phyloP scores from a whole-genome alignment of 2,329 filamentous ascomycete species.

The Chlorencoelia australis region DNA sequence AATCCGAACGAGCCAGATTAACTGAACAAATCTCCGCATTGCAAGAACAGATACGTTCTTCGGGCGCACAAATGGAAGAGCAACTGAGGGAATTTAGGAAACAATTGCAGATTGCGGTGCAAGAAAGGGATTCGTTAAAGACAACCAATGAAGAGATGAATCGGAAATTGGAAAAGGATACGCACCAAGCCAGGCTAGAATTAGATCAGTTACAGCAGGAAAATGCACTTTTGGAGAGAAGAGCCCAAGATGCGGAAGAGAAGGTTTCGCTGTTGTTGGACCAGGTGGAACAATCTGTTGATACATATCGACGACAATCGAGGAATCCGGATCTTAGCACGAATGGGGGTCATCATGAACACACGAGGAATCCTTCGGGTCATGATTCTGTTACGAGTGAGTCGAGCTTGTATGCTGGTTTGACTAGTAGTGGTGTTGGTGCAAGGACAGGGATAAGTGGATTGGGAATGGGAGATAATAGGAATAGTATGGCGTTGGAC shows the following conservation, averaged over 20 bases:
- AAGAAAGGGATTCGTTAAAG: conserved; percentile 60
- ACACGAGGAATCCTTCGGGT: conserved; percentile 28
- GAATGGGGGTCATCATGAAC: conserved; percentile 30
- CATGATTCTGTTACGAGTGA: conserved; percentile 53
- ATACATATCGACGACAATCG: conserved; percentile 79
- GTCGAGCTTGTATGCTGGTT: conserved; percentile 37
- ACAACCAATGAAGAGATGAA: conserved; percentile 43
- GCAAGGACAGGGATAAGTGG: too few species aligned
- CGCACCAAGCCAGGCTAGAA: conserved; percentile 51
- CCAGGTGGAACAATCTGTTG: conserved; percentile 87
- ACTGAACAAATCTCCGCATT: conserved; percentile 58
- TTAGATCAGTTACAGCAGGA: conserved; percentile 76
- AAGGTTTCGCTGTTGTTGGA: conserved; percentile 89
- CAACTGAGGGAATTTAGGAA: conserved; percentile 58
- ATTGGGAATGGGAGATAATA: conserved; percentile 29
- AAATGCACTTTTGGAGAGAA: conserved; percentile 69
- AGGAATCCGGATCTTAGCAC: conserved; percentile 45
- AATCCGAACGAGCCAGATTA: conserved; percentile 59
- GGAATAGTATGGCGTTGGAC: conserved; percentile 68
- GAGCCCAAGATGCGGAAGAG: conserved; percentile 81
- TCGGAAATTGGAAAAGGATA: conserved; percentile 45
- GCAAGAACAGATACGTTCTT: conserved; percentile 57
- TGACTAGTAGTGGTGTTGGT: too few species aligned
- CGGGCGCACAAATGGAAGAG: conserved; percentile 58
- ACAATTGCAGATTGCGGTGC: conserved; percentile 56